phyloP scores from a whole-genome alignment of 176 grass and related monocot species.

The Avena eriantha region DNA sequence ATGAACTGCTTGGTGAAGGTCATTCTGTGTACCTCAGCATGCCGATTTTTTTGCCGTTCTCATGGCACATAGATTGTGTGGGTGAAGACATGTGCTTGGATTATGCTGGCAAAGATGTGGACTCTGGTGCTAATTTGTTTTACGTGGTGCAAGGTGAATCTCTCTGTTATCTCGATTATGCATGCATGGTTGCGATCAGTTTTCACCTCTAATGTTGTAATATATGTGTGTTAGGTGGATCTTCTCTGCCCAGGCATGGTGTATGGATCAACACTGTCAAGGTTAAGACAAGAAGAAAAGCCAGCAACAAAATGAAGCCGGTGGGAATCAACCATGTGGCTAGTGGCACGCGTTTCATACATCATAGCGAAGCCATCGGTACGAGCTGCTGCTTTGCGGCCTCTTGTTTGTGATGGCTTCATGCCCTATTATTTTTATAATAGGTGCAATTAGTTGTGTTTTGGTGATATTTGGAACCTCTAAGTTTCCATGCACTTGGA shows the following conservation, averaged over 20 bases:
- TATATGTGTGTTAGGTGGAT: not conserved
- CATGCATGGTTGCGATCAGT: too few species aligned
- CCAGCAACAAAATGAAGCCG: not conserved
- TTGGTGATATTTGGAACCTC: too few species aligned
- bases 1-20: not conserved
- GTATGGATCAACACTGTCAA: not conserved
- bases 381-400: too few species aligned
- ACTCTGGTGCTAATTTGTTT: not conserved
- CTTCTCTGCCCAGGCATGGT: not conserved
- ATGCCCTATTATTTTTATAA: too few species aligned
- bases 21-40: not conserved
- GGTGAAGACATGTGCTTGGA: not conserved
- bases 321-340: not conserved
- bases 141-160: constrained; percentile 13
- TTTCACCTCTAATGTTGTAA: not conserved
- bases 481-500: too few species aligned
- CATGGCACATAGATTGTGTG: not conserved
- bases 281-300: not conserved
- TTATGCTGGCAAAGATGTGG: not conserved
- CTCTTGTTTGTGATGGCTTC: too few species aligned
- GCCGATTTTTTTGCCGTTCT: not conserved
- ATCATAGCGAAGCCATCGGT: not conserved
- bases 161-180: not conserved
- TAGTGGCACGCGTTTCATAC: not conserved
- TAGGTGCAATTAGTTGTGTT: too few species aligned